Evolutionary conservation across 352 stramenopile genomes (phyloP), one percentile per base, ranked within the genome.

Genomic region (Globisporangium paroecandrum): DNA sequence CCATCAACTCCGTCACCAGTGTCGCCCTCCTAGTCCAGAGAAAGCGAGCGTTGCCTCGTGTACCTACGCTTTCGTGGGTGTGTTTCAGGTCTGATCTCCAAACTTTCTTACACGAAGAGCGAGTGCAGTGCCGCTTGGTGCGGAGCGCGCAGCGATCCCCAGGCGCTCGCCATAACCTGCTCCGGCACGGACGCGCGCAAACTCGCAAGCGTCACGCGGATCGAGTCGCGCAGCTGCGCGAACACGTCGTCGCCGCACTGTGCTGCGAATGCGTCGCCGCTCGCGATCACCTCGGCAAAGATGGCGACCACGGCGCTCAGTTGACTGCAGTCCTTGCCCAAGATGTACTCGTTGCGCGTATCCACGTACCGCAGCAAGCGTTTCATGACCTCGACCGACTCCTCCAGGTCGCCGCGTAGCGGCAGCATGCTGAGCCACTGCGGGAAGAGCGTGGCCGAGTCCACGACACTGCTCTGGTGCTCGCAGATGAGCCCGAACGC

Each of bases 401-500:
- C 87, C 58, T 95, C 87, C 12, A 93, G 53, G 58, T 94, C 87
- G 55, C 85, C 86, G 47, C 82, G 76, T 41, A 95, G 75, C 29
- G 87, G 87, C 32, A 94, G 83, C 61, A 93, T 71, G 3, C 71
- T 64, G 57, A 94, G 65, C 83, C 85, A 95, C 63, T 91, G 78
- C 27, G 83, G 76, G 64, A 93, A 91, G 22, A 95, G 58, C 38
- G 69, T 75, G 1, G 72, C 68, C 0, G 81, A 73, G 57, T 85
- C 80, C 13, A 94, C 70, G 9, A 71, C 78, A 4, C 27, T 67
- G 1, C 77, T 55, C 46, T 94, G 85, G 64, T 85, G 76, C 69
- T 92, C 87, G 24, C 82, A 90, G 46, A 94, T 77, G 32, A 92
- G 81, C 1, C 87, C 85, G 5, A 94, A 74, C 7, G 87, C 82